Percentiles rank a stretch among this genome's conserved stretches.
These are phyloP conservation scores for Talaromyces sp. DNA, from an alignment of 2,329 filamentous ascomycete species.

Conservation along the genomic window DNA sequence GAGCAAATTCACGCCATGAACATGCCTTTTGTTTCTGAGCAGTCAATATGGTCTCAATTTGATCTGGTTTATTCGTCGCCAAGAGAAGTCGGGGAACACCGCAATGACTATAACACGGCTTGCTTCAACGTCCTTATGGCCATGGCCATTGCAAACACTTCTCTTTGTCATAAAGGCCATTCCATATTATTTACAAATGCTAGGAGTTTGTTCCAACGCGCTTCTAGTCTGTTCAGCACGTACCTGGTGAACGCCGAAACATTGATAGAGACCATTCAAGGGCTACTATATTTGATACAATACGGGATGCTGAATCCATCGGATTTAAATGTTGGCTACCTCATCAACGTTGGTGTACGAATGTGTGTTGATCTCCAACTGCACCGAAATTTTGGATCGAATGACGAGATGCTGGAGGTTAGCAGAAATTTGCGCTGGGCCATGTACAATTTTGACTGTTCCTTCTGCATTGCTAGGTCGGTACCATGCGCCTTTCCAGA, in stretches of 20 bases:
- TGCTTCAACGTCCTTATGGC: background rate
- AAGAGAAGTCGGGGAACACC: background rate
- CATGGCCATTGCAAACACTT: background rate
- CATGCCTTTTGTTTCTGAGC: background rate
- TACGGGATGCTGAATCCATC: background rate
- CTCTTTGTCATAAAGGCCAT: background rate
- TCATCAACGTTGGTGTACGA: background rate
- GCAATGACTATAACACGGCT: background rate
- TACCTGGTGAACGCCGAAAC: background rate
- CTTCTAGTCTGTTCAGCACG: background rate
- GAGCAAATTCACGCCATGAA: background rate
- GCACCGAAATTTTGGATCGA: background rate
- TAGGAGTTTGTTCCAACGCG: background rate
- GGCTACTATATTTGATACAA: background rate
- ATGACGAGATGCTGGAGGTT: background rate
- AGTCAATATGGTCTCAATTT: background rate
- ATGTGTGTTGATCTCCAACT: background rate
- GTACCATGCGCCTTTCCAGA: background rate
- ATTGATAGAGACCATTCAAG: background rate
- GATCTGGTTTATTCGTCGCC: background rate
- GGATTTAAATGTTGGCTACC: background rate
- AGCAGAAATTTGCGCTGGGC: background rate
- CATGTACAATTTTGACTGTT: background rate
- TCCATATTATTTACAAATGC: background rate
- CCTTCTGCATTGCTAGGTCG: background rate